Evolutionary conservation across 2,329 filamentous ascomycete species (phyloP), one percentile per base, ranked within the genome.

Genomic region (Exophiala mesophila): DNA sequence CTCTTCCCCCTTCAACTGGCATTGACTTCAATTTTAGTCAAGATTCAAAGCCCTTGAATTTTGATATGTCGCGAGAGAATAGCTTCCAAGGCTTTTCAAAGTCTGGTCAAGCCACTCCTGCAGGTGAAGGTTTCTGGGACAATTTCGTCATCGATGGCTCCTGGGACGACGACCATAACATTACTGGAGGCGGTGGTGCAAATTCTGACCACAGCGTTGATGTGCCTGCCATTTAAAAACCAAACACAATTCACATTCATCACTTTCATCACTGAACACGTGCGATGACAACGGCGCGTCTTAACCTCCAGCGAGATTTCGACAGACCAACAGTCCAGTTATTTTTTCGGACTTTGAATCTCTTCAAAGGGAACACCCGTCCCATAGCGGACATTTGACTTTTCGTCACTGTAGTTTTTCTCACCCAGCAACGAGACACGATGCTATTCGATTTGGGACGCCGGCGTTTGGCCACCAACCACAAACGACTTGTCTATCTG

Each of bases 121-220:
- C 31, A 13, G 51, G 40, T 3, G 54, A 57, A 26, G 49, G 51
- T 5, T 57, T 55, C 21, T 57, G 53, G 54, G 49, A 52, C 19
- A 43, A 54, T 33, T 57, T 55, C 28, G 43, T 57, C 24, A 49
- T 51, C 26, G 54, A 57, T 19, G 45, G 45, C 2, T 46, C 45
- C n/a, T 57, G 53, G 54, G 49, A 51, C 3, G 48, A 48, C 37
- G 32, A 30, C 6, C 28, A 23, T 9, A 23, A 15, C 15, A 5
- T 28, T 31, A n/a, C 35, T 12, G 35, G 33, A 18, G n/a, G n/a
- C n/a, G n/a, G n/a, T n/a, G n/a, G n/a, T n/a, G n/a, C n/a, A n/a
- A 26, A 12, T 26, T 7, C 23, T 26, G 6, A 6, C 23, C 6
- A 26, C 23, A 26, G 23, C 12, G 23, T 26, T 26, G 12, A 26